These are phyloP conservation scores for Martensiomyces pterosporus DNA, from an alignment of 192 early-diverging fungal species.

Conservation along the genomic window DNA sequence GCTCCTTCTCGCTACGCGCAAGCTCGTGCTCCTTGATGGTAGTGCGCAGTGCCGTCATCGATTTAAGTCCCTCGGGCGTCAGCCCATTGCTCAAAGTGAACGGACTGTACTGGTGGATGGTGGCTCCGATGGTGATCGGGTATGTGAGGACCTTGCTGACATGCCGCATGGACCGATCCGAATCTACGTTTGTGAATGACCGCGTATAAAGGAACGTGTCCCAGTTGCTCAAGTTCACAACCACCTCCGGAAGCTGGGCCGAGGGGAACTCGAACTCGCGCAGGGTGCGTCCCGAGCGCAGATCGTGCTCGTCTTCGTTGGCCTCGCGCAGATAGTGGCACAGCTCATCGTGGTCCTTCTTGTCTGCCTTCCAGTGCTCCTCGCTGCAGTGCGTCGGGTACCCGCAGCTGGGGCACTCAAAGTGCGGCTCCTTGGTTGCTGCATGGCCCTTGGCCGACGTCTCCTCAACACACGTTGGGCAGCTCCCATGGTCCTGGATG, in stretches of 20 bases:
- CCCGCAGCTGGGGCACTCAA: slow-evolving; percentile 74
- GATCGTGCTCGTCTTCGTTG: slow-evolving; percentile 77
- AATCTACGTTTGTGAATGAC: slow-evolving; percentile 68
- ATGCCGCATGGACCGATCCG: slow-evolving; percentile 68
- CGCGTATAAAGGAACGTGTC: slow-evolving; percentile 75
- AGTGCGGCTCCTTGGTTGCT: slow-evolving; percentile 51
- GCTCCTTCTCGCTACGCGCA: slow-evolving; percentile 50
- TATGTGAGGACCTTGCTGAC: slow-evolving; percentile 77
- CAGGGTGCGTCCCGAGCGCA: slow-evolving; percentile 68
- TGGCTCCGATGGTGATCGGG: slow-evolving; percentile 70
- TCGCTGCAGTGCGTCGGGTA: slow-evolving; percentile 74
- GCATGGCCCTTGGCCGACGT: slow-evolving; percentile 27
- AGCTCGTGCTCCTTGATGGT: slow-evolving; percentile 52
- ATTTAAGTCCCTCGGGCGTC: slow-evolving; percentile 70
- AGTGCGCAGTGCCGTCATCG: slow-evolving; percentile 57
- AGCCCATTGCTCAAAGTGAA: slow-evolving; percentile 59
- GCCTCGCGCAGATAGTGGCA: slow-evolving; percentile 62
- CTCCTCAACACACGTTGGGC: slow-evolving; percentile 63
- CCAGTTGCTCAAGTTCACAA: slow-evolving; percentile 74
- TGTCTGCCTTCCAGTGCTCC: slow-evolving; percentile 62
- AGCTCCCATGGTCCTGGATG: slow-evolving; percentile 62
- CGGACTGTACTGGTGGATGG: slow-evolving; percentile 69
- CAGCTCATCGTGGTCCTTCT: slow-evolving; percentile 52
- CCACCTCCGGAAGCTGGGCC: slow-evolving; percentile 66
- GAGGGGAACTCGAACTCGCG: slow-evolving; percentile 75